Evolutionary conservation across 2,329 filamentous ascomycete genomes (phyloP), one percentile per base, ranked within the genome.

Genomic region (Cercospora zeina): DNA sequence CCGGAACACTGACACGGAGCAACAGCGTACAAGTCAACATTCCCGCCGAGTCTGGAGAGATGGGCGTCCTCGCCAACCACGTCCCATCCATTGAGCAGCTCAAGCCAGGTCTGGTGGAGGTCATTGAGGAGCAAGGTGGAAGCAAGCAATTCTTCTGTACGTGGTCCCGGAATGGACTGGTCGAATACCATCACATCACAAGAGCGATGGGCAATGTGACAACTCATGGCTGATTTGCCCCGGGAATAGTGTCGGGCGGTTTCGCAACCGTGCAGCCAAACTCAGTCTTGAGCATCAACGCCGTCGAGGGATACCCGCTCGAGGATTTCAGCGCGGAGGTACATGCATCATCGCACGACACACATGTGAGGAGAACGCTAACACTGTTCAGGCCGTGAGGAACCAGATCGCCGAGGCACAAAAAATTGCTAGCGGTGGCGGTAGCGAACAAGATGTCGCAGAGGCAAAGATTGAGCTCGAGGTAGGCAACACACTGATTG

Each of bases 401-500:
- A 86, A 89, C 76, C 93, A 97, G 83, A 91, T 97, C 73, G 81
- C 90, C 65, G 95, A 99, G 83, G 92, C 93, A 69, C 91, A 96
- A 82, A 97, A 97, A 88, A 88, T 97, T 76, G 92, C 89, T 73
- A 87, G 81, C 78, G 95, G 95, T 75, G 87, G 83, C 76, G 95
- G 93, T 75, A 97, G 91, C 79, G 95, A 97, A 86, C 89, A 92
- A 82, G 95, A 97, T 76, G 90, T 97, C 80, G 93, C 93, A 69
- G 95, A 99, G 87, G 95, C 95, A 71, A 97, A 97, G 87, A 93
- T 99, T 78, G 93, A 97, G 85, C 82, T 99, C 72, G 95, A 99
- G 91, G 93, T 58, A 79, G 72, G 73, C 70, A 63, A 30, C 66
- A 67, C 36, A 67, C 73, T 76, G 73, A 77, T 36, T 49, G 31